Evolutionary conservation across 768 basidiomycete genomes (phyloP), one percentile per base, ranked within the genome.

Genomic region (Mycena vitilis): DNA sequence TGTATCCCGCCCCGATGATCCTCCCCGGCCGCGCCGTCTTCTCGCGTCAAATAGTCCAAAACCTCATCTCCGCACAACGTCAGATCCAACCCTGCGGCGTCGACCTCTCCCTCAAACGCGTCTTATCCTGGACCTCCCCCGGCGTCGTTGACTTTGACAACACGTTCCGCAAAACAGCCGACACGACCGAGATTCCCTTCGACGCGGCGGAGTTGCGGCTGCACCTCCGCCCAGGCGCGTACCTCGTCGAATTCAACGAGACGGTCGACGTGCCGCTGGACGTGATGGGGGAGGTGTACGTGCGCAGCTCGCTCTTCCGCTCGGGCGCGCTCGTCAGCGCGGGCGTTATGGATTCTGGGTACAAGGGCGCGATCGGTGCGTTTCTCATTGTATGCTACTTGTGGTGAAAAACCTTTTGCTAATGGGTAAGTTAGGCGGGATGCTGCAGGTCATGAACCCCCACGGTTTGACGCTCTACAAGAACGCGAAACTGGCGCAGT

Each of bases 181-280:
- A 20, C 16, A 73, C 67, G 22, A 30, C 11, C 25, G 71, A 66
- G 36, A 7, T 71, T 30, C 63, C 58, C n/a, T 71, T 71, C 40
- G 57, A 49, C 30, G 68, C 22, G 36, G 5, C 34, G 44, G 47
- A 25, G 13, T 36, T 34, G 16, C 18, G 30, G 2, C 18, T 72
- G 8, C 53, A 63, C 22, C 58, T 72, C 10, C 25, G 20, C 25
- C 63, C 52, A 23, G 73, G 71, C 5, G 64, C 67, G 16, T 73
- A 73, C 55, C 71, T 73, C 23, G 66, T 73, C 52, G 71, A 73
- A 47, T 73, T 73, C 62, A 73, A 73, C 61, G 73, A 73, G 51
- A 71, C 57, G 34, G 61, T 73, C 47, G 38, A 48, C 63, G 63
- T 56, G 0, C 73, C 73, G 44, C 36, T 66, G 42, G 71, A 72